phyloP scores from a whole-genome alignment of 2,329 filamentous ascomycete genomes.

The Sporothrix brasiliensis region DNA sequence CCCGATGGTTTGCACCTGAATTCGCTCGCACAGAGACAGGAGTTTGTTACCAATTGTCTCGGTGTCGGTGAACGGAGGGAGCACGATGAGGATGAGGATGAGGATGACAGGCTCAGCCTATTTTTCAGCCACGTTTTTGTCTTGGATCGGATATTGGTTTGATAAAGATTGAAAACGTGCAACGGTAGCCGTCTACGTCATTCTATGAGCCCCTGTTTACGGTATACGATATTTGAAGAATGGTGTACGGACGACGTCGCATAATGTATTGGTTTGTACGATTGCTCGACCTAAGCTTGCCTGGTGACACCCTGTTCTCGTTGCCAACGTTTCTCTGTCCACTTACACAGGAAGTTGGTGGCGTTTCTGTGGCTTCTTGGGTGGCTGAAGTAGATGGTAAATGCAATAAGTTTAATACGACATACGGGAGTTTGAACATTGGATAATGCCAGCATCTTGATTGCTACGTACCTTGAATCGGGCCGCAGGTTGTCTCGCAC shows the following conservation, averaged over 20 bases:
- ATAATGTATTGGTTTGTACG: too few species aligned
- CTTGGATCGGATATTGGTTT: conserved; percentile 10
- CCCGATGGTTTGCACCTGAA: neutral
- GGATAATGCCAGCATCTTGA: too few species aligned
- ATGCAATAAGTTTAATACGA: too few species aligned
- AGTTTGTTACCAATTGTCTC: neutral
- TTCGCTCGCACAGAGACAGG: neutral
- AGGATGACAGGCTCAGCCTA: neutral
- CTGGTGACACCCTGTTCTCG: neutral
- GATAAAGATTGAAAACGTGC: neutral
- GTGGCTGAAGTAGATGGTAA: neutral
- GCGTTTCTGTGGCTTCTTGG: conserved; percentile 10
- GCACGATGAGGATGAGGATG: neutral
- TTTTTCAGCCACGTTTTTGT: conserved; percentile 8
- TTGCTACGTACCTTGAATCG: neutral
- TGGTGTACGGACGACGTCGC: too few species aligned
- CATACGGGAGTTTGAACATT: too few species aligned
- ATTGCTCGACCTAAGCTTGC: too few species aligned
- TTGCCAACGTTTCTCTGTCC: too few species aligned
- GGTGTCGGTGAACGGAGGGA: neutral
- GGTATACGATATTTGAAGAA: neutral
- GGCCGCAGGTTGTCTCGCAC: neutral
- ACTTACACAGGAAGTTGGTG: neutral
- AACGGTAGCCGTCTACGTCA: neutral
- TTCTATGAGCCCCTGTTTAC: conserved; percentile 7